Evolutionary conservation across 192 early-diverging fungal genomes (phyloP).

Genomic region (Martensiomyces pterosporus): DNA sequence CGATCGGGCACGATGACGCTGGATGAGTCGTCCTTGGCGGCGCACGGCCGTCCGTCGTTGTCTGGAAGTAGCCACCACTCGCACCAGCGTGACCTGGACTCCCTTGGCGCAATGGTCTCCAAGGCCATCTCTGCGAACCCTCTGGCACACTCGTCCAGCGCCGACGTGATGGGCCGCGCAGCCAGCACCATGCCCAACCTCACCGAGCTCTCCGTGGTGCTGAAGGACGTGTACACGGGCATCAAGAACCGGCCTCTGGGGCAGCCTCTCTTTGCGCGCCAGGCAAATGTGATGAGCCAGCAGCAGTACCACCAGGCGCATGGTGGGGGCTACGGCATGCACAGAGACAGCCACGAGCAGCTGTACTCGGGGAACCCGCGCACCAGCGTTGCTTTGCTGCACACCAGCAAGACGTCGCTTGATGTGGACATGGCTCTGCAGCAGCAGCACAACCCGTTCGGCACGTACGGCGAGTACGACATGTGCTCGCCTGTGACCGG

Average conservation of each 20-base stretch:
- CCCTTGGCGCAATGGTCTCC: constrained; percentile 6
- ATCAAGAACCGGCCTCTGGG: constrained; percentile 51
- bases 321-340: too few relatives aligned
- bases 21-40: constrained; percentile 24
- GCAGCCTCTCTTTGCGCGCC: constrained; percentile 50
- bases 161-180: too few relatives aligned
- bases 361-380: constrained; percentile 12
- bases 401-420: constrained; percentile 24
- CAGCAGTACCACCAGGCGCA: constrained; percentile 7
- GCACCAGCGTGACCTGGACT: constrained; percentile 12
- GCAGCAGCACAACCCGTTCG: not conserved
- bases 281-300: constrained; percentile 14
- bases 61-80: constrained; percentile 13
- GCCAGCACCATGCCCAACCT: constrained; percentile 26
- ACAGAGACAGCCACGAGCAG: constrained; percentile 13
- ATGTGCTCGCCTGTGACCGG: constrained; percentile 18
- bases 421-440: constrained; percentile 12
- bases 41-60: constrained; percentile 17
- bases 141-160: too few relatives aligned
- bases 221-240: constrained; percentile 51
- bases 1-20: constrained; percentile 37
- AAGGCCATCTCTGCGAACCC: too few relatives aligned
- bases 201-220: constrained; percentile 30
- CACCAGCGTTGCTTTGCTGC: constrained; percentile 17
- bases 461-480: constrained; percentile 21